Conservation (phyloP, 306 rosid genomes). For the Cucumis hystrix region DNA sequence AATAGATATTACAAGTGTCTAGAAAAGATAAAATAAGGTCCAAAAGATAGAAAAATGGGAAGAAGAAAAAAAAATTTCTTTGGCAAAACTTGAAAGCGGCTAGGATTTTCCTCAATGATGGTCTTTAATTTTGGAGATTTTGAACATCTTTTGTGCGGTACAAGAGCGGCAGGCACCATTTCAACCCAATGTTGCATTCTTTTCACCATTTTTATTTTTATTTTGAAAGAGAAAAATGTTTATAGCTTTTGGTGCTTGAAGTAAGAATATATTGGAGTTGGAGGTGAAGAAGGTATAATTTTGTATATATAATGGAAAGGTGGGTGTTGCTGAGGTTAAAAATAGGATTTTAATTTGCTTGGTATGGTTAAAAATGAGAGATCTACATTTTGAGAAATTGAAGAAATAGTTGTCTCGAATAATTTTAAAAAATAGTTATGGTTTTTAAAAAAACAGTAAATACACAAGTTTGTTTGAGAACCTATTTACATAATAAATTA, state of each 20-base stretch:
- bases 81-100: not conserved
- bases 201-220: not conserved
- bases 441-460: too few species aligned
- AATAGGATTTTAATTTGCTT: not conserved
- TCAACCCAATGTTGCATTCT: constrained; percentile 28
- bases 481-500: not conserved
- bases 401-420: not conserved
- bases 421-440: not conserved
- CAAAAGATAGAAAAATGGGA: not conserved
- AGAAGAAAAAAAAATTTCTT: not conserved
- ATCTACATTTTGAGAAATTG: not conserved
- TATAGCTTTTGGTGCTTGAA: not conserved
- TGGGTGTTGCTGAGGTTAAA: not conserved
- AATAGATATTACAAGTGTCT: not conserved
- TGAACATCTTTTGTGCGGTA: constrained; percentile 14
- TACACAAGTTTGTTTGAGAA: not conserved
- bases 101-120: constrained; percentile 38
- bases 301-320: not conserved
- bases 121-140: constrained; percentile 36
- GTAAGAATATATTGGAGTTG: not conserved
- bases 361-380: not conserved
- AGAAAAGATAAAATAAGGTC: not conserved
- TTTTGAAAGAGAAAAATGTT: not conserved
- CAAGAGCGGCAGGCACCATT: constrained; percentile 34
- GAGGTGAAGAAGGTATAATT: not conserved